Evolutionary conservation across 2,329 filamentous ascomycete genomes (phyloP).

Genomic region (Colletotrichum sp.): DNA sequence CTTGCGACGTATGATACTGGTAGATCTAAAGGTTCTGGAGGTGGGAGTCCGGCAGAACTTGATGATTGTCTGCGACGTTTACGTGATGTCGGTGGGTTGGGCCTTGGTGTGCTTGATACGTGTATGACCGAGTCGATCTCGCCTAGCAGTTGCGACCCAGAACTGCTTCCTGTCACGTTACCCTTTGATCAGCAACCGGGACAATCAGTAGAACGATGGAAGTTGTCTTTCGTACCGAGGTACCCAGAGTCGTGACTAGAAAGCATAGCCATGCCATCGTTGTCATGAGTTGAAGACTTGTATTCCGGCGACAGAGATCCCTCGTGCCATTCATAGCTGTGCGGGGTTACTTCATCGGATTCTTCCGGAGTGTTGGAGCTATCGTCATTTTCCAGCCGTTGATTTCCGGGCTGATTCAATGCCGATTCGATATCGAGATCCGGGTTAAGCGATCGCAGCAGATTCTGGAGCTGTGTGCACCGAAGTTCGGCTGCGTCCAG

Average conservation of each 20-base stretch:
- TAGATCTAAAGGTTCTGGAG: conserved; percentile 7
- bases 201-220: not conserved
- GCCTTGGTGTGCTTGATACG: not conserved
- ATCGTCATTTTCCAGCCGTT: not conserved
- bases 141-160: conserved; percentile 29
- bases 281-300: not conserved
- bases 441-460: conserved; percentile 31
- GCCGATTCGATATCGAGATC: conserved; percentile 29
- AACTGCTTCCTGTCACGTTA: conserved; percentile 25
- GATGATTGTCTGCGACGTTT: not conserved
- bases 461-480: conserved; percentile 29
- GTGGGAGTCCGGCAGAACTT: not conserved
- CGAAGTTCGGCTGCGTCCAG: conserved; percentile 34
- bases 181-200: not conserved
- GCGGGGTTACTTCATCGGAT: not conserved
- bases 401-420: not conserved
- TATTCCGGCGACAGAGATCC: conserved; percentile 5
- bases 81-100: not conserved
- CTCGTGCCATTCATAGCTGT: conserved; percentile 27
- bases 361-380: not conserved
- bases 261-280: not conserved
- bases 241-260: conserved; percentile 26
- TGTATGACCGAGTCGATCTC: conserved; percentile 23
- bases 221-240: conserved; percentile 19
- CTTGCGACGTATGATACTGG: conserved; percentile 12